These are phyloP conservation scores for Aegilops umbellulata DNA, from an alignment of 176 grass and related monocot genomes.

Conservation along the genomic window DNA sequence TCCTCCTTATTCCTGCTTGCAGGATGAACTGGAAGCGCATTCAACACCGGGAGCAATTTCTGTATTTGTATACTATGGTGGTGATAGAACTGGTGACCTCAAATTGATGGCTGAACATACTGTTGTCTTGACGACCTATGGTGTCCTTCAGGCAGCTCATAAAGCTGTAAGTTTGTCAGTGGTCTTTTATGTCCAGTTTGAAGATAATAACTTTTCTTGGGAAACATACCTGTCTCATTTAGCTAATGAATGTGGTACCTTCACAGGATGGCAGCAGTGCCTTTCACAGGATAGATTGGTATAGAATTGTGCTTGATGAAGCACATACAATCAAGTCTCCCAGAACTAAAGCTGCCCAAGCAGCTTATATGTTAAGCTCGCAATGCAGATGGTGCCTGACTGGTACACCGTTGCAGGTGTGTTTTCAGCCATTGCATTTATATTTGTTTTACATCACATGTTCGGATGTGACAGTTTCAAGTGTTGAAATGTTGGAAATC, in stretches of 20 bases:
- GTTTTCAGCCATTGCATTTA: background rate
- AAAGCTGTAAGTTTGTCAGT: conserved; percentile 49
- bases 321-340: conserved; percentile 86
- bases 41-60: conserved; percentile 58
- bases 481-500: background rate
- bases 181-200: background rate
- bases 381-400: conserved; percentile 96
- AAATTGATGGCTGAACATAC: conserved; percentile 58
- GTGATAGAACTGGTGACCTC: conserved; percentile 59
- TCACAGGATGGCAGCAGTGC: conserved; percentile 60
- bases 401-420: conserved; percentile 84
- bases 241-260: conserved; percentile 3
- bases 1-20: background rate
- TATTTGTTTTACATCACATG: background rate
- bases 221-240: background rate
- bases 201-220: background rate
- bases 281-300: conserved; percentile 77
- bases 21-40: conserved; percentile 90
- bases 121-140: conserved; percentile 86
- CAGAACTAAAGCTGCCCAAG: conserved; percentile 67
- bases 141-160: conserved; percentile 57
- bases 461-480: background rate
- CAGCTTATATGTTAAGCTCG: conserved; percentile 64
- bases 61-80: conserved; percentile 82
- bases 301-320: conserved; percentile 92